Evolutionary conservation across 2,329 filamentous ascomycete species (phyloP).

Genomic region (Stenocarpella maydis): DNA sequence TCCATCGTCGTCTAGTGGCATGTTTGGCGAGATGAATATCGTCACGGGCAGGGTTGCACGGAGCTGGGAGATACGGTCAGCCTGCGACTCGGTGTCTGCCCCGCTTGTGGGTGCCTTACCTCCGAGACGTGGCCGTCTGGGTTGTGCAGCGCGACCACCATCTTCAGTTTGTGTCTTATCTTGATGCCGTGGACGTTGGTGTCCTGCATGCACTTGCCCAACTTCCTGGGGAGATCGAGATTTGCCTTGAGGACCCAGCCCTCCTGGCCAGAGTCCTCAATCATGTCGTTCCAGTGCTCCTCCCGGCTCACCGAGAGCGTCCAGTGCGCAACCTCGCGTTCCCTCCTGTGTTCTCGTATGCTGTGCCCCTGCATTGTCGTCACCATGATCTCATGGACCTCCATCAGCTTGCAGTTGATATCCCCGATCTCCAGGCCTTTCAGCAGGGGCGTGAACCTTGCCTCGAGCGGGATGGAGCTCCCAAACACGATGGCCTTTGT

Average conservation of each 20-base stretch:
- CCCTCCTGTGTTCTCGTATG: constrained; percentile 67
- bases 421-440: constrained; percentile 90
- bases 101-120: constrained; percentile 53
- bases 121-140: constrained; percentile 95
- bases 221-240: constrained; percentile 78
- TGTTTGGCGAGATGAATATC: constrained; percentile 94
- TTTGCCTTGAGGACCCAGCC: constrained; percentile 69
- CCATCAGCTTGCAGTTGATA: constrained; percentile 81
- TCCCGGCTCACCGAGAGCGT: constrained; percentile 62
- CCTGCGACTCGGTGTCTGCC: constrained; percentile 30
- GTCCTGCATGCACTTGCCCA: constrained; percentile 88
- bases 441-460: constrained; percentile 85
- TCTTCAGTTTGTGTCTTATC: constrained; percentile 89
- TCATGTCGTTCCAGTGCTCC: constrained; percentile 73
- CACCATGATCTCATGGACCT: constrained; percentile 74
- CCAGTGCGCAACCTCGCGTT: constrained; percentile 71
- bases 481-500: constrained; percentile 96
- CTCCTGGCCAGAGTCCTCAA: constrained; percentile 72
- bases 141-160: constrained; percentile 90
- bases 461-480: constrained; percentile 83
- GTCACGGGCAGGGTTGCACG: constrained; percentile 90
- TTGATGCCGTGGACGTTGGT: constrained; percentile 90
- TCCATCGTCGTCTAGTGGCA: constrained; percentile 88
- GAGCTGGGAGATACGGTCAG: constrained; percentile 58
- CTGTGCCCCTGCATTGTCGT: constrained; percentile 55